Base-by-base conservation (phyloP, 192 early-diverging fungal genomes). In the Rhizophagus prolifer region DNA sequence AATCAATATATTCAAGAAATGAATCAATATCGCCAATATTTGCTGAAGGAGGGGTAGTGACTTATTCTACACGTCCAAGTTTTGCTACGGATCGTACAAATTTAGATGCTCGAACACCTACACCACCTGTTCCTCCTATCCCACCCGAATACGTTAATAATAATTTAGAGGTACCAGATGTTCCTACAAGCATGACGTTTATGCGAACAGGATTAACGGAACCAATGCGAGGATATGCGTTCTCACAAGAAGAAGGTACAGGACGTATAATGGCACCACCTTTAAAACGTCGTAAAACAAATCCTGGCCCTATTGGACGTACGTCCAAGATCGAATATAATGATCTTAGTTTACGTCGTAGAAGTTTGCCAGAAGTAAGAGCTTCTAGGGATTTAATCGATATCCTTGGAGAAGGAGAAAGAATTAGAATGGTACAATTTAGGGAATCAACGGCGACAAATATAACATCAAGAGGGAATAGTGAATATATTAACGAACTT, bases 231-330 rank as follows among this genome's bases (percentile, higher is more conserved):
- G 75, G 75, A 19, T 76, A 76, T 58, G 75, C 75, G 26, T 76
- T 76, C 25, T 66, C 75, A 41, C 75, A 76, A 68, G 75, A 76
- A 34, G 75, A 66, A 58, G 75, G 75, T 9, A 58, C 75, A 2
- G 75, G 75, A 26, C 64, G 75, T 30, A 66, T 75, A 12, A 68
- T 76, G 68, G 34, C 34, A n/a, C 80, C 77, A 54, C 86, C 83
- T 68, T 93, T 50, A 70, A 38, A 25, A 47, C 44, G 36, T 13
- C 58, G 54, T 38, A 34, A 60, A 26, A 44, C 30, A 59, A 58
- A 21, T 73, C 36, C 28, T 36, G 61, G 75, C 6, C 16, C 61
- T 70, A 74, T 75, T 46, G 78, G 82, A 50, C 38, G 65, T 2
- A 71, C 6, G 9, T 9, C 8, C n/a, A 41, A n/a, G n/a, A 10